Evolutionary conservation across 1,139 yeast genomes (phyloP).

Genomic region (Pichia sp.): DNA sequence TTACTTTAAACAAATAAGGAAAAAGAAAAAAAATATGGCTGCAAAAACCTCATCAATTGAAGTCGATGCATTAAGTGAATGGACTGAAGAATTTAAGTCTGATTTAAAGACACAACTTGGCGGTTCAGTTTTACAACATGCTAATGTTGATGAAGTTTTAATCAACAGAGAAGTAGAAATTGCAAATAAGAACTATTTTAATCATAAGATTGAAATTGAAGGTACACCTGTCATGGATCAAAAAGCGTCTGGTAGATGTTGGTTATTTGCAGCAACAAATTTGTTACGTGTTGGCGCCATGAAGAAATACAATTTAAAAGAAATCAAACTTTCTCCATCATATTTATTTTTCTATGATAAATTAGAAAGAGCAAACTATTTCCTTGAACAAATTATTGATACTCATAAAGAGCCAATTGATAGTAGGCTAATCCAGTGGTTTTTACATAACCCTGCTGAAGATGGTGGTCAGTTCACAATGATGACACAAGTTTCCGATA

Average conservation of each 20-base stretch:
- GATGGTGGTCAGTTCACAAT: conserved; percentile 89
- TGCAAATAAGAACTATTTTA: conserved; percentile 43
- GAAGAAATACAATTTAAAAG: conserved; percentile 56
- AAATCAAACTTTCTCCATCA: conserved; percentile 69
- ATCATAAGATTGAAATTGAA: conserved; percentile 52
- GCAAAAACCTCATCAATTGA: conserved; percentile 14
- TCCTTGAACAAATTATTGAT: conserved; percentile 66
- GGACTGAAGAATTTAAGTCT: conserved; percentile 24
- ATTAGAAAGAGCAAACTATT: conserved; percentile 69
- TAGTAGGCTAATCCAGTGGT: conserved; percentile 58
- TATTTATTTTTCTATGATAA: conserved; percentile 70
- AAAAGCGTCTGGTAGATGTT: conserved; percentile 71
- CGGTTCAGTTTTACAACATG: conserved; percentile 29
- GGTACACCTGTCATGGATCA: conserved; percentile 74
- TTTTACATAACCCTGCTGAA: conserved; percentile 56
- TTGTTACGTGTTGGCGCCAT: conserved; percentile 60
- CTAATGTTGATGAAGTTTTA: conserved; percentile 32
- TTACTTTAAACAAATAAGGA: no score
- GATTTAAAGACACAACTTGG: conserved; percentile 29
- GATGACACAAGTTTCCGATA: conserved; percentile 66
- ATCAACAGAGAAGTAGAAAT: conserved; percentile 41
- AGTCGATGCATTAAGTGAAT: conserved; percentile 20
- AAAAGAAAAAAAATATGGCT: conserved; percentile 14
- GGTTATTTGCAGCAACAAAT: conserved; percentile 82
- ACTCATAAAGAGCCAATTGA: conserved; percentile 59